Evolutionary conservation across 768 basidiomycete species (phyloP).

Genomic region (Xanthoconium stramineum): DNA sequence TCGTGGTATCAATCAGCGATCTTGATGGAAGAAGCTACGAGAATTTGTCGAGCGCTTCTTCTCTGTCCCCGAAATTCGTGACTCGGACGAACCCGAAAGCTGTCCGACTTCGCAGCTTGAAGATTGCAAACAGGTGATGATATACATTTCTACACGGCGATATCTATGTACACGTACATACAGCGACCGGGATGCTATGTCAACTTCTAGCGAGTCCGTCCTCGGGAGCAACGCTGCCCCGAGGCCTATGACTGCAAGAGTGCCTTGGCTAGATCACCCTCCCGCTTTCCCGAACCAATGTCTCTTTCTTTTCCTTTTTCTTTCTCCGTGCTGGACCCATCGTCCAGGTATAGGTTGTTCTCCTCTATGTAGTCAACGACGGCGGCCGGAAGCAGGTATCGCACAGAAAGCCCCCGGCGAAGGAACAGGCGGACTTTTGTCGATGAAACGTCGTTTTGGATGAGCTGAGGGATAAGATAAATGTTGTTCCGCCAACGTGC

Average conservation of each 20-base stretch:
- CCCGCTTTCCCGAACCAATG: slow-evolving; percentile 25
- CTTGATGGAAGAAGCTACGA: not conserved
- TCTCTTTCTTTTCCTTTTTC: slow-evolving; percentile 40
- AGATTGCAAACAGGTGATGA: not conserved
- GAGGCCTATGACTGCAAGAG: slow-evolving; percentile 4
- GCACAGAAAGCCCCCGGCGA: slow-evolving; percentile 74
- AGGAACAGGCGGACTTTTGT: slow-evolving; percentile 87
- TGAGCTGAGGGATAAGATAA: slow-evolving; percentile 88
- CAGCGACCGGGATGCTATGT: not conserved
- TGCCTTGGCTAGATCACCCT: slow-evolving; percentile 18
- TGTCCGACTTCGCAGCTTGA: too few relatives aligned
- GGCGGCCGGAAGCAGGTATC: slow-evolving; percentile 85
- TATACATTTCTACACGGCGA: not conserved
- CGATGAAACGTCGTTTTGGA: slow-evolving; percentile 96
- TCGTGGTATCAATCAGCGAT: slow-evolving; percentile 1
- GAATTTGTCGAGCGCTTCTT: too few relatives aligned
- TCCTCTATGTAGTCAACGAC: slow-evolving; percentile 95
- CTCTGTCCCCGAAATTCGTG: too few relatives aligned
- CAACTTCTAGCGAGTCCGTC: not conserved
- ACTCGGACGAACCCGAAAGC: too few relatives aligned
- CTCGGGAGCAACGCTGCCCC: not conserved
- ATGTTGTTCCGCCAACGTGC: slow-evolving; percentile 81
- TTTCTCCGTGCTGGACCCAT: slow-evolving; percentile 36
- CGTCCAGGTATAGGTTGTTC: slow-evolving; percentile 72
- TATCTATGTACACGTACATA: not conserved